Base-by-base conservation (phyloP, 352 stramenopile genomes). In the Phytophthora idaei region DNA sequence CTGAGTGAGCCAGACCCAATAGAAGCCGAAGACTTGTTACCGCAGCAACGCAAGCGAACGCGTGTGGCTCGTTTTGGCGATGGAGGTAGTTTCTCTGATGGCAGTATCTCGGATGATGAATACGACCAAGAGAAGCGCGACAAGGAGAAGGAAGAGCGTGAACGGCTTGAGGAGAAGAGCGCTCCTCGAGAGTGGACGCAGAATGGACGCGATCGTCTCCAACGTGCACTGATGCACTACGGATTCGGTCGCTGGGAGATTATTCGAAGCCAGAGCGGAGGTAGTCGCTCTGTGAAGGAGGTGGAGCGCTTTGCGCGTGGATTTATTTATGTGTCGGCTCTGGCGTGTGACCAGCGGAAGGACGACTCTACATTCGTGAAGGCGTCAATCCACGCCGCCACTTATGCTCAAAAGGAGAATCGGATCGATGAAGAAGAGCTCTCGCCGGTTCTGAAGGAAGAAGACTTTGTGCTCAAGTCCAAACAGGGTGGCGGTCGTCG, bases 211-310 rank as follows among this genome's bases (percentile, higher is more conserved):
- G 89, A 96, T 41, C 79, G 89, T 1, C 70, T 96, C 21, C 89
- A 96, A 56, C 83, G 89, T 61, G 89, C 89, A 15, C 57, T 96
- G 29, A 96, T 96, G 89, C 89, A 96, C 64, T 96, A 90, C 54
- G 89, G 89, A 0, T 93, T 92, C 62, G 84, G 86, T 14, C 82
- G 89, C 2, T 96, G 89, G 89, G 89, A 95, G 74, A 92, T 95
- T 32, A 93, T 96, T 47, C 85, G 89, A 49, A 95, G 80, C 56
- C 89, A 96, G 36, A 96, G 89, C 44, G 89, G 89, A 25, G 87
- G 89, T n/a, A 94, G 85, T 70, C 87, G 89, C 10, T 89, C 87
- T 1, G 75, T 94, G 9, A 87, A 90, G 29, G 87, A 96, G 53
- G 86, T 96, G 32, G 87, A 94, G 63, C 67, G 67, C 65, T 96